These are phyloP conservation scores for Erythrobasidium hasegawianum DNA, from an alignment of 1,284 basidiomycete genomes.

Conservation along the genomic window DNA sequence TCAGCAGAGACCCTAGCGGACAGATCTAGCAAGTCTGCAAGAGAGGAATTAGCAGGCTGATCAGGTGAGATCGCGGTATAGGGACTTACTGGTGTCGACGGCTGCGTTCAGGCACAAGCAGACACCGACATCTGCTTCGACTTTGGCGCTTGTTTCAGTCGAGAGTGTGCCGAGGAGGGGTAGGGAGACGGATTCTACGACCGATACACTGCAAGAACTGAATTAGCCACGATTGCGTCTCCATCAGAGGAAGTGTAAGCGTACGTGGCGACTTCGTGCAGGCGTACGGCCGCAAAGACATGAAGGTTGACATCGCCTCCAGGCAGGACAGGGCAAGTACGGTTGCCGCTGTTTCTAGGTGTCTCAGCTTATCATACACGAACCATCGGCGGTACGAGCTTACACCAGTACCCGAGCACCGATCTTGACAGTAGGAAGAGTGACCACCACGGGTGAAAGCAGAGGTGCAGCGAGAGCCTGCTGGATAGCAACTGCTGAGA, in stretches of 20 bases:
- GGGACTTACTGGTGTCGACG: conserved; percentile 9
- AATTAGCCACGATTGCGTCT: not conserved
- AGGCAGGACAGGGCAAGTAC: conserved; percentile 9
- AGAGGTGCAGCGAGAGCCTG: not conserved
- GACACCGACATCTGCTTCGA: conserved; percentile 5
- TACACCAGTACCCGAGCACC: conserved; percentile 14
- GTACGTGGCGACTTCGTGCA: conserved; percentile 13
- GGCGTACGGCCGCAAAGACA: conserved; percentile 24
- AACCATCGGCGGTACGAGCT: not conserved
- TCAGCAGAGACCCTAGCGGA: conserved; percentile 8
- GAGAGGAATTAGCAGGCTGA: not conserved
- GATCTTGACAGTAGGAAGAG: conserved; percentile 5
- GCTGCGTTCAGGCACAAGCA: conserved; percentile 21
- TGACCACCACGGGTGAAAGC: not conserved
- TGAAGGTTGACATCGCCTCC: conserved; percentile 9
- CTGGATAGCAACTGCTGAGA: too few species aligned
- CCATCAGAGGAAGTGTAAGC: not conserved
- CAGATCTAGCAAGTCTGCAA: conserved; percentile 4
- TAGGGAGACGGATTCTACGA: not conserved
- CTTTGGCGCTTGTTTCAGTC: not conserved
- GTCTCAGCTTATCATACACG: not conserved
- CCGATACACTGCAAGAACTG: not conserved
- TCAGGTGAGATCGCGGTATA: not conserved
- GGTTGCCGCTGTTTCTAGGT: conserved; percentile 11
- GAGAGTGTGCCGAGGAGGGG: not conserved